Evolutionary conservation across 2,329 filamentous ascomycete genomes (phyloP), one percentile per base, ranked within the genome.

Genomic region (Harringtonia lauricola): DNA sequence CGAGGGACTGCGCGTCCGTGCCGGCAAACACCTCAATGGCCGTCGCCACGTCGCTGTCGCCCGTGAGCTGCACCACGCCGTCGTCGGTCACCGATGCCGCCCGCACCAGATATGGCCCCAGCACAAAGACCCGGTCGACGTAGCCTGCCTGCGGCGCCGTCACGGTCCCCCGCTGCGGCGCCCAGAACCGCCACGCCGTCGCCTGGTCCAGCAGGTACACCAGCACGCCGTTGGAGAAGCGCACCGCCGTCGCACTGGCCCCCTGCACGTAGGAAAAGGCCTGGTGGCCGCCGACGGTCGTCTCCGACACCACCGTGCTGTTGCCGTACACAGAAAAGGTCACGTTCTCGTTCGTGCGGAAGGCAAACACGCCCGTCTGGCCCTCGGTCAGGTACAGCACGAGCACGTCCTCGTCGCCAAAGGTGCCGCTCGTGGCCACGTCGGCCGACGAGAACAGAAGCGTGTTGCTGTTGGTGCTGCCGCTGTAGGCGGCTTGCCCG

Each of bases 381-480:
- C 69, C 71, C 35, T 62, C 57, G 33, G 66, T 60, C 12, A 73
- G 55, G 49, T 85, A 86, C 3, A 86, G 60, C 2, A 86, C 59
- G 2, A 84, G 58, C 1, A 79, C 71, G 14, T 74, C 79, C 56
- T 70, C 73, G 33, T 71, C 62, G 0, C 57, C 86, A 22, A 50
- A 47, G 4, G 39, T 15, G 21, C 36, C 44, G 29, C 44, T 48
- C 8, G 46, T 83, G 48, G 80, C 76, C 21, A 86, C 72, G 53
- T 86, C 81, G 0, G 78, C 79, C 2, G 81, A 81, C 0, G 77
- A 83, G 59, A 85, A 86, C 1, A 83, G 57, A 15, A 86, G 54
- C 2, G 35, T 39, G 19, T 36, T 65, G 1, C 65, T 72, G 21
- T 24, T 35, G 1, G 5, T 4, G 10, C 38, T 10, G 4, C 9